A percentile compares a stretch with the other conserved stretches of the same genome.
phyloP scores from a whole-genome alignment of 2,329 filamentous ascomycete species.

The Ophiocordyceps unilateralis region DNA sequence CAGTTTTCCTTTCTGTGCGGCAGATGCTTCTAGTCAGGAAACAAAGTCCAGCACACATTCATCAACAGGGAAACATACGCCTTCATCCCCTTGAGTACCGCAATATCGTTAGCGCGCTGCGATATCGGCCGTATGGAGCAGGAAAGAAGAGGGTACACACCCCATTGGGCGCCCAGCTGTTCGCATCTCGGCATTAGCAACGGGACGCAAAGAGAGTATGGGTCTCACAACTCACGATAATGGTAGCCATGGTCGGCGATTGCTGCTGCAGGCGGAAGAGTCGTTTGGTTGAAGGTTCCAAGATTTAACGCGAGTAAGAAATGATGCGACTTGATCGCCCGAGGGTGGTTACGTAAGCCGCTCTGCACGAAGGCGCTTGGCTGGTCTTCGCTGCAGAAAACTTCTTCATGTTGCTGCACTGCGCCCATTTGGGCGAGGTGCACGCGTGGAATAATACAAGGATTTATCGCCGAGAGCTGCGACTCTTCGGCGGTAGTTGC shows the following conservation, averaged over 20 bases:
- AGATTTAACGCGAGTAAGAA: too few species aligned
- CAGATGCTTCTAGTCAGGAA: neutral
- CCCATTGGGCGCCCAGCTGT: conserved; percentile 19
- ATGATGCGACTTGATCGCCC: too few species aligned
- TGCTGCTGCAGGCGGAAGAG: neutral
- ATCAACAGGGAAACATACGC: conserved; percentile 2
- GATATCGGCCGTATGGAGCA: neutral
- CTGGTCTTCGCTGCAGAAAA: too few species aligned
- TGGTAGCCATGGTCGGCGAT: conserved; percentile 5
- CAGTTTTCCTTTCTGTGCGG: conserved; percentile 16
- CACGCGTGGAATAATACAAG: too few species aligned
- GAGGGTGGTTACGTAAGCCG: too few species aligned
- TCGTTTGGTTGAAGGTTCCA: neutral
- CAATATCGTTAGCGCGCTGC: neutral
- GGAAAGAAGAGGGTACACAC: conserved; percentile 9
- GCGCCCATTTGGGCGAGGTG: too few species aligned
- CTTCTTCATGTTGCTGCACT: too few species aligned
- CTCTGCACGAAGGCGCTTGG: too few species aligned
- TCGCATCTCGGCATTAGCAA: neutral
- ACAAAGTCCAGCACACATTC: neutral
- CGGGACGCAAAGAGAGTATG: neutral
- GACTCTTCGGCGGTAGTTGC: too few species aligned
- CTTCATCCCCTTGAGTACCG: conserved; percentile 15
- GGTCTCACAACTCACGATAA: neutral
- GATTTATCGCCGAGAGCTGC: too few species aligned